phyloP scores from a whole-genome alignment of 345 rosid genomes.

The Reutealis trisperma region DNA sequence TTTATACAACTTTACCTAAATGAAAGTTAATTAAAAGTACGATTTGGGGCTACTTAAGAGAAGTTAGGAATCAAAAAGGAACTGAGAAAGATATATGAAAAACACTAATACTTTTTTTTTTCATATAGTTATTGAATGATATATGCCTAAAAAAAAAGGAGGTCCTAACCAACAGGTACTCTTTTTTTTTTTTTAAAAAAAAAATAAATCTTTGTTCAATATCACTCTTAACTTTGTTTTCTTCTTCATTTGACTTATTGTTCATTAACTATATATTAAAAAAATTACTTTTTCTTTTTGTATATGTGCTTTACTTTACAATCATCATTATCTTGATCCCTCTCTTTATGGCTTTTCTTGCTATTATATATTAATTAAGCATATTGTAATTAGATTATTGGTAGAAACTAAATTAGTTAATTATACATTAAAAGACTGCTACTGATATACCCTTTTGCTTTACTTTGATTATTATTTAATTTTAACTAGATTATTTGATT shows the following conservation, averaged over 20 bases:
- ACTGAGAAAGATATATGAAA: constrained; percentile 15
- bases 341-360: not conserved
- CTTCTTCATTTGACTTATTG: constrained; percentile 30
- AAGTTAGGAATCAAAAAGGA: constrained; percentile 5
- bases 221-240: not conserved
- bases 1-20: constrained; percentile 3
- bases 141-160: constrained; percentile 43
- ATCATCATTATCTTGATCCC: constrained; percentile 18
- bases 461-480: not conserved
- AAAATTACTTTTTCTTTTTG: too few relatives aligned
- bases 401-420: not conserved
- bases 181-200: not conserved
- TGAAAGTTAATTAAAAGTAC: constrained; percentile 6
- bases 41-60: constrained; percentile 3
- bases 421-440: not conserved
- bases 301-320: not conserved
- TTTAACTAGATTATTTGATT: not conserved
- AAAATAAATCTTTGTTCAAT: not conserved
- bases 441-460: not conserved
- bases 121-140: constrained; percentile 35
- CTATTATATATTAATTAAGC: not conserved
- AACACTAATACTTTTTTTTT: not conserved
- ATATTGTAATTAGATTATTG: not conserved
- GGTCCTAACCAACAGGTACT: constrained; percentile 35
- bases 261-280: not conserved